Base-by-base conservation (phyloP, 2,329 filamentous ascomycete genomes). In the Alternaria sp. region DNA sequence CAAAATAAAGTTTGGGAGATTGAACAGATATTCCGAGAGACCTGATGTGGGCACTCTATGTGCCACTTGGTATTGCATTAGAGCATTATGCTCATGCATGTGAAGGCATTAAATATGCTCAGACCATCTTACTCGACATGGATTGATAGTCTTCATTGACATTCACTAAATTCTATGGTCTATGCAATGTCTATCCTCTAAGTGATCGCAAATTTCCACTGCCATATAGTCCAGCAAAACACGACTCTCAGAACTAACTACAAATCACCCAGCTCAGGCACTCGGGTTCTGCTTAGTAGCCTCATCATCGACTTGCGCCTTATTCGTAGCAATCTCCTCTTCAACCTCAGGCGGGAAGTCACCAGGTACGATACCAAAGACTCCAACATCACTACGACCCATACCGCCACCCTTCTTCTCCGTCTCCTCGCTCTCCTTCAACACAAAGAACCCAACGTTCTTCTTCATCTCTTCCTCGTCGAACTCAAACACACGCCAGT, bases 401-500 rank as follows among this genome's bases (percentile, higher is more conserved):
- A 88, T 81, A 1, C 85, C 86, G 5, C 86, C 86, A 1, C 80
- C 80, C 8, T 73, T 77, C 61, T 76, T 76, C 61, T 78, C 78
- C 8, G 84, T 87, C 70, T 79, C 76, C 47, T 84, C 81, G 73
- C 84, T 84, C 75, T 90, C 86, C 57, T 71, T 77, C 81, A 80
- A 51, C 21, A 75, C 58, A 71, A 55, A 79, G 80, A 57, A 71
- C 33, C 72, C 73, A 56, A 69, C 71, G 12, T 80, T 84, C 67
- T 79, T 78, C 55, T 82, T 79, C 73, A 84, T 83, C 72, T 87
- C 84, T 4, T 74, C 78, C 6, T 78, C 78, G 3, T 77, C 82
- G 67, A 88, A 88, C 18, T 87, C 84, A 70, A 90, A 91, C 28
- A 90, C 80, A 12, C 89, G 84, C 75, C 88, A 91, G 70, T 91